Evolutionary conservation across 805 yeast species (phyloP).

Genomic region (Saturnispora saitoi): DNA sequence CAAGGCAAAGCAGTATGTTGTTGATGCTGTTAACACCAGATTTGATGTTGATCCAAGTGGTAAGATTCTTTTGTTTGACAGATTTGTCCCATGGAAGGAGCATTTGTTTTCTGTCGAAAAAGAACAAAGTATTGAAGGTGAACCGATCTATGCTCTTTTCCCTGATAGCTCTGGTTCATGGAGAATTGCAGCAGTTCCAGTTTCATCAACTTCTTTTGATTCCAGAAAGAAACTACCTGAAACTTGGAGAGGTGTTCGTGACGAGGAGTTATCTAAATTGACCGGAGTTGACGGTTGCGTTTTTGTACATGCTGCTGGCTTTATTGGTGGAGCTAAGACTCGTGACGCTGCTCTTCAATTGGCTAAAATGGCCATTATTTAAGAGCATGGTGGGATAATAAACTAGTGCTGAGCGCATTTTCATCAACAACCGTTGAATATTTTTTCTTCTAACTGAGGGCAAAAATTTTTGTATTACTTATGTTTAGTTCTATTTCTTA

Average conservation of each 20-base stretch:
- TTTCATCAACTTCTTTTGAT: constrained; percentile 66
- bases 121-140: constrained; percentile 44
- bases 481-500: background rate
- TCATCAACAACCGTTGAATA: background rate
- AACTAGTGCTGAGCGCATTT: background rate
- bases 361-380: constrained; percentile 37
- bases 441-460: too few relatives aligned
- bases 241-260: constrained; percentile 92
- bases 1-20: constrained; percentile 77
- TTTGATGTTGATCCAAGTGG: constrained; percentile 58
- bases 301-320: constrained; percentile 93
- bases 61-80: constrained; percentile 61
- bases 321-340: constrained; percentile 89
- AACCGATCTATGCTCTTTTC: constrained; percentile 70
- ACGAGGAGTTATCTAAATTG: constrained; percentile 62
- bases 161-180: constrained; percentile 62
- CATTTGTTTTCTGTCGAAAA: constrained; percentile 72
- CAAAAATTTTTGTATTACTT: too few relatives aligned
- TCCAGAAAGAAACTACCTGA: constrained; percentile 85
- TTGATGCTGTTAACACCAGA: constrained; percentile 58
- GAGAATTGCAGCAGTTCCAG: constrained; percentile 91
- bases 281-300: constrained; percentile 84
- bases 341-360: constrained; percentile 68
- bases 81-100: constrained; percentile 92
- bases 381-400: too few relatives aligned